Evolutionary conservation across 768 basidiomycete genomes (phyloP), one percentile per base, ranked within the genome.

Genomic region (Tylopilus balloui): DNA sequence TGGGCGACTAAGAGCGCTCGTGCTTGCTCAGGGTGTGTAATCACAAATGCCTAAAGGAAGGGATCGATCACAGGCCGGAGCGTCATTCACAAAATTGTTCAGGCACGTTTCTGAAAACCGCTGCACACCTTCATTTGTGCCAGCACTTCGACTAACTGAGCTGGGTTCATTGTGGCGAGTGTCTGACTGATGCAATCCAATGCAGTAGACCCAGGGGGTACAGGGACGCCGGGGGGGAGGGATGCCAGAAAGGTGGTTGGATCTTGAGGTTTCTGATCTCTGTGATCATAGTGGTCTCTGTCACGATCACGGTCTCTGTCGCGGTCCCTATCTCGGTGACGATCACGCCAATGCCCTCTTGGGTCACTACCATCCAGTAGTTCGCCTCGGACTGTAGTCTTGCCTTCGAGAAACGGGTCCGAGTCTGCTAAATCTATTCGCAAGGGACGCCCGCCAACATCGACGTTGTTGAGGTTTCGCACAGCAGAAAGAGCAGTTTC

Each of bases 401-500:
- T 87, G 58, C 88, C 87, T 73, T 93, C 86, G 51, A 92, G 82
- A 64, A 91, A 88, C 6, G 93, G 91, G 58, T 93, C 92, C 24
- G 89, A 92, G 64, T 94, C 90, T 39, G 93, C 92, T 29, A 95
- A 78, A 66, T 98, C 95, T 60, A 99, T 94, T 42, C 94, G 84
- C 37, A 99, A 76, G 2, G 89, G 87, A 9, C 96, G 83, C 4
- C 96, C 96, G 48, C 89, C 92, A 27, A 97, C 88, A 58, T 92
- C 91, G 43, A 82, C 82, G 52, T 89, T 91, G 69, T 96, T 92
- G 42, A 99, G 79, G 64, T 98, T 99, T 60, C 96, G 85, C 14
- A 99, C 92, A 41, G 96, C 96, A 43, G 92, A 95, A 21, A 81
- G 70, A 7, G 96, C 96, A 20, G 96, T 98, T 69, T 96, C 94